Percentiles rank a stretch among this genome's conserved stretches.
These are phyloP conservation scores for Grosmannia penicillata DNA, from an alignment of 2,329 filamentous ascomycete genomes.

Conservation along the genomic window DNA sequence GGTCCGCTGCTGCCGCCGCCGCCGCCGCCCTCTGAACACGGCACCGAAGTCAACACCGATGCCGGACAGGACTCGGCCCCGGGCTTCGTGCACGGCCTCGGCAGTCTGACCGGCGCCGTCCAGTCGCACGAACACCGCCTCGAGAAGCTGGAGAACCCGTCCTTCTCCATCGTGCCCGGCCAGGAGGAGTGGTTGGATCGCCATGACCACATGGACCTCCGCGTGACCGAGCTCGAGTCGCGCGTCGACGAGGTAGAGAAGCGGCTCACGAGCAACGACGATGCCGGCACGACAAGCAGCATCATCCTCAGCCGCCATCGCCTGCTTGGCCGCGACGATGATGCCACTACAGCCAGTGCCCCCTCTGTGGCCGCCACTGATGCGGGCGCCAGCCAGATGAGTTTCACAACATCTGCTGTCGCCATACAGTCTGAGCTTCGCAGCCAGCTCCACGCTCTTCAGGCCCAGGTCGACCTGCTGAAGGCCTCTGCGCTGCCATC, in stretches of 20 bases:
- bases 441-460: constrained; percentile 33
- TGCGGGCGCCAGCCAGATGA: constrained; percentile 13
- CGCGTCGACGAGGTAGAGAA: constrained; percentile 46
- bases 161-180: constrained; percentile 44
- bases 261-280: constrained; percentile 27
- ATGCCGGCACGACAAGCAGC: constrained; percentile 26
- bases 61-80: not conserved
- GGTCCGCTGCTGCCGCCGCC: not conserved
- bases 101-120: constrained; percentile 35
- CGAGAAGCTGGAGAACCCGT: constrained; percentile 53
- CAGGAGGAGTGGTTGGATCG: constrained; percentile 56
- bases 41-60: not conserved
- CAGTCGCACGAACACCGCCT: constrained; percentile 49
- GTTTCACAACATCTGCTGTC: not conserved
- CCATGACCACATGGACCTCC: constrained; percentile 50
- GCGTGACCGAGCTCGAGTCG: constrained; percentile 54
- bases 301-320: constrained; percentile 15
- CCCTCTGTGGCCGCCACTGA: constrained; percentile 28
- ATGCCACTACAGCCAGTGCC: constrained; percentile 26
- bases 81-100: constrained; percentile 13
- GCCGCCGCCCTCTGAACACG: not conserved
- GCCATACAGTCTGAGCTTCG: constrained; percentile 27
- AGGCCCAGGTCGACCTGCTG: constrained; percentile 37
- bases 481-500: constrained; percentile 45
- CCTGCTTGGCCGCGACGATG: constrained; percentile 22